Conservation (phyloP, 2,329 filamentous ascomycete species). For the Talaromyces sp. region DNA sequence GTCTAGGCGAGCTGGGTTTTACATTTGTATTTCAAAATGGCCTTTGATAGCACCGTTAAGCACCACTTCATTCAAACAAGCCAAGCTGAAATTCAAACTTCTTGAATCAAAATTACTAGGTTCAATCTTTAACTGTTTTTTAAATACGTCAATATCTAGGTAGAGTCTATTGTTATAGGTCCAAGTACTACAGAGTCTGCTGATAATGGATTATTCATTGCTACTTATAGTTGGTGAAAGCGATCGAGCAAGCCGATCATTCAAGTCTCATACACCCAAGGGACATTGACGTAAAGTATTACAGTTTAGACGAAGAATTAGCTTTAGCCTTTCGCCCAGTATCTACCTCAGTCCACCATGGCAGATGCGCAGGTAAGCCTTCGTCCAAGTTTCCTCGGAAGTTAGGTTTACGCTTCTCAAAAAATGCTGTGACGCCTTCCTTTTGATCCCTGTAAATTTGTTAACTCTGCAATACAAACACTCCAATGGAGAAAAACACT, state of each 20-base stretch:
- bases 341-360: slow-evolving; percentile 68
- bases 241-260: too few species aligned
- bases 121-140: not conserved
- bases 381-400: slow-evolving; percentile 65
- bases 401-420: slow-evolving; percentile 66
- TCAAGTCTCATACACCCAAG: too few species aligned
- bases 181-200: too few species aligned
- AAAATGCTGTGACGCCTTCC: slow-evolving; percentile 70
- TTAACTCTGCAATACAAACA: slow-evolving; percentile 3
- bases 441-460: slow-evolving; percentile 58
- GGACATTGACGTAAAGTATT: not conserved
- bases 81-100: too few species aligned
- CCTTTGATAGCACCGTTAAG: slow-evolving; percentile 18
- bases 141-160: too few species aligned
- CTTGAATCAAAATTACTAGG: not conserved
- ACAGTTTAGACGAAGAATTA: slow-evolving; percentile 29
- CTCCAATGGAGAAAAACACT: slow-evolving; percentile 2
- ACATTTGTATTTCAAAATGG: slow-evolving; percentile 20
- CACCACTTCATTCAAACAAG: slow-evolving; percentile 5
- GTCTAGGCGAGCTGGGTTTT: slow-evolving; percentile 22
- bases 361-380: slow-evolving; percentile 63
- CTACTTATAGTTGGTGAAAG: too few species aligned
- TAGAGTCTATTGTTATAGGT: too few species aligned
- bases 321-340: slow-evolving; percentile 33
- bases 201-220: too few species aligned